Evolutionary conservation across 805 yeast genomes (phyloP).

Genomic region (Candida peoriensis): DNA sequence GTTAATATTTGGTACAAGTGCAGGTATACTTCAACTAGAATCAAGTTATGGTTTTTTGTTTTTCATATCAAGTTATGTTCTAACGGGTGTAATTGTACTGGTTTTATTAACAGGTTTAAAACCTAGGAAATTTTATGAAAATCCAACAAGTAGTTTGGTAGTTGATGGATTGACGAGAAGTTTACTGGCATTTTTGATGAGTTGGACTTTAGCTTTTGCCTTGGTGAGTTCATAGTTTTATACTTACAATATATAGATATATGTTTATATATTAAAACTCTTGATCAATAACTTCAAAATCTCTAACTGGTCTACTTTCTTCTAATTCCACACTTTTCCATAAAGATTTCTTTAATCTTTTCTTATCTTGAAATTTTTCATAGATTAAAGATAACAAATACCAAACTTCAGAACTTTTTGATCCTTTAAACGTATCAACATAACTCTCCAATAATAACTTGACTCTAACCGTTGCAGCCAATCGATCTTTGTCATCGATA

Average conservation of each 20-base stretch:
- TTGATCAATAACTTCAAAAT: constrained; percentile 4
- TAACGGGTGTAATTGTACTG: constrained; percentile 9
- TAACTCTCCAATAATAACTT: constrained; percentile 34
- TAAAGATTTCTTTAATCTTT: constrained; percentile 42
- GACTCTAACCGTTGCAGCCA: constrained; percentile 47
- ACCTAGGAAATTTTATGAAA: constrained; percentile 12
- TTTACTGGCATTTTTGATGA: constrained; percentile 19
- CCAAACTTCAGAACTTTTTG: constrained; percentile 58
- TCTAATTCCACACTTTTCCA: constrained; percentile 65
- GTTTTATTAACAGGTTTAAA: constrained; percentile 2
- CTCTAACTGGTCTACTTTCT: constrained; percentile 52
- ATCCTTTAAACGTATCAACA: constrained; percentile 35
- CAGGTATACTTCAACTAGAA: constrained; percentile 23
- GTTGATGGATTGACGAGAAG: constrained; percentile 14
- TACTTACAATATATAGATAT: too few species aligned
- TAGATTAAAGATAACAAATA: constrained; percentile 60
- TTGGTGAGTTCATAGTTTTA: too few species aligned
- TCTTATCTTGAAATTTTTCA: constrained; percentile 50
- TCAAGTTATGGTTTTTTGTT: constrained; percentile 18
- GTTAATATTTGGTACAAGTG: constrained; percentile 17
- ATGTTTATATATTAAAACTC: too few species aligned
- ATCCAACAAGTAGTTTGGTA: too few species aligned
- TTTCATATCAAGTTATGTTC: constrained; percentile 8
- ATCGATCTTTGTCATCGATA: constrained; percentile 48
- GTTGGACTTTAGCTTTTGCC: constrained; percentile 23